These are phyloP conservation scores for Gymnopilus junonius DNA, from an alignment of 768 basidiomycete species.

Conservation along the genomic window DNA sequence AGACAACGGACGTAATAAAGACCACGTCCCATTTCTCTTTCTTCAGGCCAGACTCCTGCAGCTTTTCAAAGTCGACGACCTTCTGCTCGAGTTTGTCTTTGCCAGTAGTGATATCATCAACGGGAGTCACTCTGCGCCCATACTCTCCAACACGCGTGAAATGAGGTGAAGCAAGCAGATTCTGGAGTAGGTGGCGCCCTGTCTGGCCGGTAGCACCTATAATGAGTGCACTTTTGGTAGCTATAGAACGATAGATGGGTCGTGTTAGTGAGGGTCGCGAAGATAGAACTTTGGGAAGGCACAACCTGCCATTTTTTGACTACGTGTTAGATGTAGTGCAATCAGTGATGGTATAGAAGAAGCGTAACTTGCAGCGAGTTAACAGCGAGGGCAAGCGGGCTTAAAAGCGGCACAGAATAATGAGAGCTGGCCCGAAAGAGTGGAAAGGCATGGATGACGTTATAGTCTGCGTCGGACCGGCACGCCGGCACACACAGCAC, in stretches of 20 bases:
- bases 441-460: too few species aligned
- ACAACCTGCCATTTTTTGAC: slow-evolving; percentile 10
- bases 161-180: slow-evolving; percentile 60
- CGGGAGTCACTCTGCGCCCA: slow-evolving; percentile 63
- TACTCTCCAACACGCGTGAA: slow-evolving; percentile 70
- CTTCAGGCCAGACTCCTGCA: slow-evolving; percentile 53
- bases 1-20: slow-evolving; percentile 59
- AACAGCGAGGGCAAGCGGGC: not conserved
- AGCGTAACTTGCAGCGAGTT: not conserved
- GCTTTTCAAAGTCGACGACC: slow-evolving; percentile 69
- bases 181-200: slow-evolving; percentile 62
- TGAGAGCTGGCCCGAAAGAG: too few species aligned
- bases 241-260: slow-evolving; percentile 2
- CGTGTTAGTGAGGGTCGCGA: not conserved
- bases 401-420: not conserved
- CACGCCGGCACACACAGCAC: too few species aligned
- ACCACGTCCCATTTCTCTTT: slow-evolving; percentile 75
- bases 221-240: slow-evolving; percentile 62
- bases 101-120: slow-evolving; percentile 40
- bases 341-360: not conserved
- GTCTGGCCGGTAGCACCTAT: slow-evolving; percentile 77
- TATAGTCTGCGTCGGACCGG: too few species aligned
- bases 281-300: not conserved
- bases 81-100: slow-evolving; percentile 72
- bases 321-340: not conserved